Evolutionary conservation across 495 filamentous ascomycete genomes (phyloP), one percentile per base, ranked within the genome.

Genomic region (Chaetomium fimeti): DNA sequence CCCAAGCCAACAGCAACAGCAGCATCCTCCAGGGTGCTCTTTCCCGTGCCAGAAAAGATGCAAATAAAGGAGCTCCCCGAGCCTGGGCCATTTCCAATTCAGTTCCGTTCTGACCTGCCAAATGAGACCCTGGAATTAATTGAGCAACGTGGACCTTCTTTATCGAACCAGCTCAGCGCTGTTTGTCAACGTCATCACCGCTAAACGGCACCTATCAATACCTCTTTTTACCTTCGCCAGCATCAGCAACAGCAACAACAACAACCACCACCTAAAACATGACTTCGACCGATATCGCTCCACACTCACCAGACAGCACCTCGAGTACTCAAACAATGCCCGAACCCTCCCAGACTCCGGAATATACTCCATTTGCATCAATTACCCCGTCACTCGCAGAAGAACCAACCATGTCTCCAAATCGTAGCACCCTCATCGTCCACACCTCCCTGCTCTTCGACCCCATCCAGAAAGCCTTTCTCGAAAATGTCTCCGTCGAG

Each of bases 371-470:
- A 12, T 28, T 36, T 36, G 32, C 24, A 15, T 20, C 25, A 20
- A 25, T 49, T n/a, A 8, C 27, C 3, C 24, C 38, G 8, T 64
- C 47, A 18, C 7, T 4, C 25, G 40, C 25, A 13, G 45, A 47
- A 45, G 36, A 28, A 13, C 5, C 60, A 32, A 58, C 7, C 53
- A 61, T 52, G 20, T 9, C 52, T 63, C 62, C 61, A 65, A 28
- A 38, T 36, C n/a, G 54, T 27, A 40, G 66, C 57, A 57, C 66
- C 29, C 5, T 80, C 59, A 74, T 67, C 5, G 60, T 84, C 18
- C 82, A 84, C 60, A 79, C 82, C 15, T 78, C 77, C 13, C 60
- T 74, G 25, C 74, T 83, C 51, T 84, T 83, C 66, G 78, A 84
- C 67, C 77, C 77, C 3, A 77, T 74, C 52, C 54, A 76, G n/a